Conservation (phyloP, 192 early-diverging fungal species). For the Coemansia sp. region DNA sequence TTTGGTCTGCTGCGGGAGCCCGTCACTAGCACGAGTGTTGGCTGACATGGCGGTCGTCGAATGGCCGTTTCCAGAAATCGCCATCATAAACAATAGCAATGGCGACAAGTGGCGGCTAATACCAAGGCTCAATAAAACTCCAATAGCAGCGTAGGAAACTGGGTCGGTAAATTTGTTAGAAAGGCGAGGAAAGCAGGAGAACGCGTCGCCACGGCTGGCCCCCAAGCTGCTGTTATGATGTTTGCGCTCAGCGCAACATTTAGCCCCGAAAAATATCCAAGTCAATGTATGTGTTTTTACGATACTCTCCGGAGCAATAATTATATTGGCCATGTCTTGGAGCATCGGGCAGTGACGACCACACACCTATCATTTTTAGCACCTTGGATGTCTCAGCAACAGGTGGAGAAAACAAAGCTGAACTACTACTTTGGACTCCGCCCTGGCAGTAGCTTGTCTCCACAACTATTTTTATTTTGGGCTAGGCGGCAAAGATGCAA, state of each 20-base stretch:
- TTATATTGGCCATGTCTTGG: constrained; percentile 4
- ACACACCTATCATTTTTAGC: background rate
- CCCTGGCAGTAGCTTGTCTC: background rate
- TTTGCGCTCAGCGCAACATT: background rate
- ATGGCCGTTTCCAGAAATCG: background rate
- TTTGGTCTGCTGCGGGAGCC: background rate
- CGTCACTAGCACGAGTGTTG: background rate
- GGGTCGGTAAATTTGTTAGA: background rate
- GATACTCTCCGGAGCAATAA: background rate
- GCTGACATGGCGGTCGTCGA: background rate
- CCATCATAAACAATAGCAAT: background rate
- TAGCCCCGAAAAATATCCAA: background rate
- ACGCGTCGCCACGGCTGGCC: background rate
- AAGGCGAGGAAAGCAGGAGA: background rate
- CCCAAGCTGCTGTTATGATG: background rate
- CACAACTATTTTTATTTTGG: background rate
- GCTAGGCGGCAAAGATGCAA: background rate
- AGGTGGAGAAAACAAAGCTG: background rate
- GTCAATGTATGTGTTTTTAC: background rate
- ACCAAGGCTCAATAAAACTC: background rate
- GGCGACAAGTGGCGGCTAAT: background rate
- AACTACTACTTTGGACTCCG: background rate
- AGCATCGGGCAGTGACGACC: background rate
- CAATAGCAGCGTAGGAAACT: background rate
- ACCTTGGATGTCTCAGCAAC: background rate